Base-by-base conservation (phyloP, 441 rosid species). In the Pelargonium myrrhifolium region DNA sequence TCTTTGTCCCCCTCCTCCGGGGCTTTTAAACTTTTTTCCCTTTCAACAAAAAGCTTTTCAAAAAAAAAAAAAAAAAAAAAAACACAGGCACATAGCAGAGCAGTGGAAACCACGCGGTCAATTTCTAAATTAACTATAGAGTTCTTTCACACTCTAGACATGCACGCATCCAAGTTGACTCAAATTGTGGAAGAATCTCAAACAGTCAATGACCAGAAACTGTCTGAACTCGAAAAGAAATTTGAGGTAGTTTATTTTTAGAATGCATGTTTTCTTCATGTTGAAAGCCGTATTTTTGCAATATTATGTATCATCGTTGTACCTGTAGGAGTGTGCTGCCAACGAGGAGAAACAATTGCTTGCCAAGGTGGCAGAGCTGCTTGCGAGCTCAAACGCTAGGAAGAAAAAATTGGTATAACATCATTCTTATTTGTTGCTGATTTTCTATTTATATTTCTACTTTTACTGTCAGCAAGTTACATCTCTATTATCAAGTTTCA, bases 321-420 rank as follows among this genome's bases (percentile, higher is more conserved):
- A 15, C 49, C 18, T 56, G 12, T 67, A 69, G 72, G 72, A 69
- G n/a, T 69, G 66, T 47, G 72, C 72, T 62, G 72, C 72, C 67
- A 62, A 61, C 2, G 72, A 69, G 62, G 72, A 69, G 39, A 69
- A 55, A 53, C 72, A 69, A 62, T 60, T 69, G 67, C 66, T 69
- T 14, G 67, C 62, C 20, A 69, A 69, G 62, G 66, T 69, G 43
- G 72, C 72, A 7, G 72, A 69, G 45, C 72, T 69, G 59, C 56
- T 69, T 45, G 72, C 66, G 6, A 47, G 62, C 22, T 69, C 72
- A 35, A 62, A 62, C 18, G 67, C 72, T 14, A 69, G 72, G 59
- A 69, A 69, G 67, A 69, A 69, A 42, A 69, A 49, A 17, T 64
- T 69, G 72, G 72, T 69, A 56, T 28, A 42, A 0, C 47, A 1